These are phyloP conservation scores for Penicillium janthinellum DNA, from an alignment of 2,329 filamentous ascomycete species.

Conservation along the genomic window DNA sequence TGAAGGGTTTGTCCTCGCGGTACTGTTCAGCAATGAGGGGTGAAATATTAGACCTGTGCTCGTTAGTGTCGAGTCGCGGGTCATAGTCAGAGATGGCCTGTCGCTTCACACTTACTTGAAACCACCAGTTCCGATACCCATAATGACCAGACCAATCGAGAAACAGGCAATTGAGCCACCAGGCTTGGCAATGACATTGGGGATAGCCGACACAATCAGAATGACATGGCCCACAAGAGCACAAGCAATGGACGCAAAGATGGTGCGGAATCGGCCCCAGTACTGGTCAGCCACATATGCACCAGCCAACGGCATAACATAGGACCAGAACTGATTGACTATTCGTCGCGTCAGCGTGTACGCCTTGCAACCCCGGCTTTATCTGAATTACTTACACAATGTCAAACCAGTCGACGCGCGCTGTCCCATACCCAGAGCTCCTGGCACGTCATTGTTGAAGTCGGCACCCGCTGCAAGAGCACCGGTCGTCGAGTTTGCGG, in stretches of 20 bases:
- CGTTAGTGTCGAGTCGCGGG: background rate
- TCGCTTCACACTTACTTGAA: slow-evolving; percentile 59
- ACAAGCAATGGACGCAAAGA: slow-evolving; percentile 65
- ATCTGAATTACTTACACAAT: slow-evolving; percentile 41
- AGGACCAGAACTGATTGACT: slow-evolving; percentile 65
- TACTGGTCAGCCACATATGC: slow-evolving; percentile 68
- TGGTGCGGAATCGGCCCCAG: slow-evolving; percentile 69
- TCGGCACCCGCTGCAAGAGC: slow-evolving; percentile 28
- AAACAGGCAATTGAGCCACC: slow-evolving; percentile 65
- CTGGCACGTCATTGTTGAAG: slow-evolving; percentile 35
- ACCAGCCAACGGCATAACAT: slow-evolving; percentile 61
- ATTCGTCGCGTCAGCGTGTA: background rate
- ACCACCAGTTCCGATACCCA: slow-evolving; percentile 75
- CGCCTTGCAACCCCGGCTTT: background rate
- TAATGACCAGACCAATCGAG: slow-evolving; percentile 64
- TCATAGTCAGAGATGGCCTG: background rate
- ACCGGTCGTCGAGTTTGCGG: slow-evolving; percentile 57
- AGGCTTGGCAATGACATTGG: slow-evolving; percentile 60
- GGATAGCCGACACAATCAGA: slow-evolving; percentile 66
- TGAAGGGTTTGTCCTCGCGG: slow-evolving; percentile 58
- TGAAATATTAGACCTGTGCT: slow-evolving; percentile 64
- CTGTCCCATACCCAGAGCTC: slow-evolving; percentile 62
- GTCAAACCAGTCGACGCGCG: slow-evolving; percentile 56
- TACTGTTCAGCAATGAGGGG: slow-evolving; percentile 73
- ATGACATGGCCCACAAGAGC: slow-evolving; percentile 68